Evolutionary conservation across 2,329 filamentous ascomycete genomes (phyloP).

Genomic region (Fusarium globosum): DNA sequence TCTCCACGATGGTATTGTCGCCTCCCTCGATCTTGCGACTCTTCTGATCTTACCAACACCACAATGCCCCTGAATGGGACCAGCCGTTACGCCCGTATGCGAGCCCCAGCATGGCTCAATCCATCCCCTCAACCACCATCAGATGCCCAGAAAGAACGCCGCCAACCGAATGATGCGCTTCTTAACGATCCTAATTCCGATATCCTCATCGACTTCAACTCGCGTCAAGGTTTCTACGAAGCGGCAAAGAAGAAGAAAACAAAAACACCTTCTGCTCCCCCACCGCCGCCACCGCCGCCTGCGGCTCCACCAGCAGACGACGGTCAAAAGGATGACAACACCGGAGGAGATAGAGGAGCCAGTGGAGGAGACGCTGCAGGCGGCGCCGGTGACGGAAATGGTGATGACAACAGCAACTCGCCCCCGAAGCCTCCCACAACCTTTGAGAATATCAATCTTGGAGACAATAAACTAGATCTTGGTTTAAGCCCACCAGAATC

Average conservation of each 20-base stretch:
- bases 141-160: constrained; percentile 37
- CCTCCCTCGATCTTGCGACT: constrained; percentile 41
- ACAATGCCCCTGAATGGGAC: constrained; percentile 49
- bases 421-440: constrained; percentile 44
- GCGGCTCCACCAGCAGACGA: constrained; percentile 37
- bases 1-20: constrained; percentile 53
- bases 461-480: constrained; percentile 69
- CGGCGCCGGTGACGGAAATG: constrained; percentile 44
- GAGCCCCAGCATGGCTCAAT: constrained; percentile 33
- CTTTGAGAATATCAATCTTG: constrained; percentile 71
- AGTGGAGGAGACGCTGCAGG: constrained; percentile 53
- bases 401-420: constrained; percentile 55
- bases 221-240: constrained; percentile 64
- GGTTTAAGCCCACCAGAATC: constrained; percentile 61
- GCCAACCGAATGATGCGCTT: constrained; percentile 49
- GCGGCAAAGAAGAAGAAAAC: constrained; percentile 64
- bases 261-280: constrained; percentile 48
- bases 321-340: constrained; percentile 41
- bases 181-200: constrained; percentile 59
- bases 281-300: constrained; percentile 44
- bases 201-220: constrained; percentile 67
- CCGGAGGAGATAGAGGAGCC: constrained; percentile 45
- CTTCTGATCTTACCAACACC: constrained; percentile 32
- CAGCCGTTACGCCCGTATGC: constrained; percentile 47
- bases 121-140: constrained; percentile 37